phyloP scores from a whole-genome alignment of 2,329 filamentous ascomycete species.

The Botrytis deweyae region DNA sequence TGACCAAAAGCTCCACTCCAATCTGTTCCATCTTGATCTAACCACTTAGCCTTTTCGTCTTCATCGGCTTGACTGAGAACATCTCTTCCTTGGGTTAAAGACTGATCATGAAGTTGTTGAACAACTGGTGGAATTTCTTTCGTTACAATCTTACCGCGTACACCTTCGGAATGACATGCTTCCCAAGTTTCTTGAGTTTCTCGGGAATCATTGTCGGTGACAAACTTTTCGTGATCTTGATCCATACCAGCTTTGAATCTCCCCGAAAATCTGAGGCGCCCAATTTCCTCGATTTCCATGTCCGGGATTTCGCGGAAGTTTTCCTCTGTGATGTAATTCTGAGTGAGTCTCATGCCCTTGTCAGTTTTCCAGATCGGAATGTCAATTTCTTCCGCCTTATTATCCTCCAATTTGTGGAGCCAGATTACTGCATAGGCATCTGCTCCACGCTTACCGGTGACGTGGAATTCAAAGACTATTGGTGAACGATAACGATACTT shows the following conservation, averaged over 20 bases:
- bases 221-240: conserved; percentile 77
- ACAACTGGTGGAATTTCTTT: conserved; percentile 72
- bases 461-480: conserved; percentile 82
- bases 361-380: conserved; percentile 89
- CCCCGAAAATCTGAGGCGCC: conserved; percentile 75
- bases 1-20: conserved; percentile 85
- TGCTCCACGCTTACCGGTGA: conserved; percentile 64
- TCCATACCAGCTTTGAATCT: conserved; percentile 90
- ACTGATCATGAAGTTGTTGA: conserved; percentile 76
- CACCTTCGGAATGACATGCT: conserved; percentile 83
- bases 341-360: conserved; percentile 71
- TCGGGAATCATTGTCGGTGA: conserved; percentile 81
- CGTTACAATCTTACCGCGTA: conserved; percentile 68
- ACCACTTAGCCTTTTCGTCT: conserved; percentile 74
- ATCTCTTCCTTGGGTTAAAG: conserved; percentile 75
- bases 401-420: conserved; percentile 82
- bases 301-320: conserved; percentile 71
- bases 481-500: conserved; percentile 88
- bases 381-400: conserved; percentile 73
- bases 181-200: conserved; percentile 97
- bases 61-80: conserved; percentile 71
- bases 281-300: conserved; percentile 74
- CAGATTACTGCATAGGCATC: conserved; percentile 80
- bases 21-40: conserved; percentile 75
- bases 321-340: conserved; percentile 86